These are phyloP conservation scores for Hygrocybe coccinea DNA, from an alignment of 768 basidiomycete genomes.

Conservation along the genomic window DNA sequence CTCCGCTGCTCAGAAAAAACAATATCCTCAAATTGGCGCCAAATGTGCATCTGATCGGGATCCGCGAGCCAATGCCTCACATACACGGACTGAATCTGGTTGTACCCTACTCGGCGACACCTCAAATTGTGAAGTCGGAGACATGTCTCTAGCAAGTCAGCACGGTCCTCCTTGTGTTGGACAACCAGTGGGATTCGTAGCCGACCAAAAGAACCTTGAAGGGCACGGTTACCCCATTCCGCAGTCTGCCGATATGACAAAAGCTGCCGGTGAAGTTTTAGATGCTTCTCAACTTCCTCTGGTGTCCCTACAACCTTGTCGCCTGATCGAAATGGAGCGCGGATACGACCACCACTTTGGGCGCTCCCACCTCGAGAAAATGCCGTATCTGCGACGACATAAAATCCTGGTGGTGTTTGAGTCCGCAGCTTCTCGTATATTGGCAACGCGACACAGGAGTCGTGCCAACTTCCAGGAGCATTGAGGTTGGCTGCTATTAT, in stretches of 20 bases:
- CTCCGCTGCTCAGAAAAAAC: constrained; percentile 32
- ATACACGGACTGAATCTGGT: constrained; percentile 41
- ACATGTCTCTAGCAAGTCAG: constrained; percentile 34
- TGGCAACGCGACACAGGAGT: constrained; percentile 38
- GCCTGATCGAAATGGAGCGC: constrained; percentile 36
- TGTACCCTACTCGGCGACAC: constrained; percentile 32
- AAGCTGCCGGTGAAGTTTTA: constrained; percentile 34
- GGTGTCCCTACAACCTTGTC: constrained; percentile 14
- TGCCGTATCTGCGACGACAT: constrained; percentile 37
- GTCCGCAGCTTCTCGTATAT: constrained; percentile 24
- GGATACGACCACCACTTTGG: constrained; percentile 21
- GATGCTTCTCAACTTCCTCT: constrained; percentile 16
- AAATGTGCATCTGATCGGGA: constrained; percentile 29
- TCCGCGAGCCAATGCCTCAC: constrained; percentile 31
- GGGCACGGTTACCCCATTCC: constrained; percentile 45
- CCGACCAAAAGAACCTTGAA: constrained; percentile 45
- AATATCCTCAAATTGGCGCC: constrained; percentile 36
- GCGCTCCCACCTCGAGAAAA: constrained; percentile 30
- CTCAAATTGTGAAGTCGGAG: constrained; percentile 33
- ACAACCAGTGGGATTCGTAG: constrained; percentile 39
- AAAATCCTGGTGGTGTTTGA: constrained; percentile 32
- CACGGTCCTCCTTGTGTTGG: constrained; percentile 19
- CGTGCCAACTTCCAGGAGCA: constrained; percentile 41
- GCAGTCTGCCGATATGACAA: constrained; percentile 45
- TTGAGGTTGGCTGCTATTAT: constrained; percentile 35